Evolutionary conservation across 139 green algal genomes (phyloP).

Genomic region (Chara braunii): DNA sequence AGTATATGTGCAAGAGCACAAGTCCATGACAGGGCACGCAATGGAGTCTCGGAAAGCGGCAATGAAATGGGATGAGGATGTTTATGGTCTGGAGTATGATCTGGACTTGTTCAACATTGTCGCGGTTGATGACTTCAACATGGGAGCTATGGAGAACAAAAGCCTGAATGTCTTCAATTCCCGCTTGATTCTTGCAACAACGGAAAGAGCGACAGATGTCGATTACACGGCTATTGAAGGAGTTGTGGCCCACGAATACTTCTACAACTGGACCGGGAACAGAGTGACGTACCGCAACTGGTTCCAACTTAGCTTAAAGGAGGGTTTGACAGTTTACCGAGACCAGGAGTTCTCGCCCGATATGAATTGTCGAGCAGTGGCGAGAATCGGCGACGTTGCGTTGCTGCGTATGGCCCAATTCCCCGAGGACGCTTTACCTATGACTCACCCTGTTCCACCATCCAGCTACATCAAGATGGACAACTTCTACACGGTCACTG

Average conservation of each 20-base stretch:
- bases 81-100: slow-evolving; percentile 90
- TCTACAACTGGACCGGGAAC: neutral
- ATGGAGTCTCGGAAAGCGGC: slow-evolving; percentile 82
- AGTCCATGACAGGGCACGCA: slow-evolving; percentile 67
- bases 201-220: slow-evolving; percentile 81
- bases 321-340: slow-evolving; percentile 85
- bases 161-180: slow-evolving; percentile 75
- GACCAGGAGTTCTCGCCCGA: slow-evolving; percentile 81
- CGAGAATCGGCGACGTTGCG: slow-evolving; percentile 81
- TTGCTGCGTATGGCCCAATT: slow-evolving; percentile 79
- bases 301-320: slow-evolving; percentile 96
- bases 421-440: slow-evolving; percentile 81
- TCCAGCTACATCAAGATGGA: slow-evolving; percentile 98
- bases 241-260: slow-evolving; percentile 77
- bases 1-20: slow-evolving; percentile 68
- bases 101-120: slow-evolving; percentile 93
- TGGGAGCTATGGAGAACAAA: slow-evolving; percentile 99
- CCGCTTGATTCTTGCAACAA: slow-evolving; percentile 79
- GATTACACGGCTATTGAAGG: slow-evolving; percentile 90
- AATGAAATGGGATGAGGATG: slow-evolving; percentile 91
- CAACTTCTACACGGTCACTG: slow-evolving; percentile 96
- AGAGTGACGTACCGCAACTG: slow-evolving; percentile 83
- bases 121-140: slow-evolving; percentile 55
- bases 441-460: slow-evolving; percentile 92
- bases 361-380: slow-evolving; percentile 86